phyloP scores from a whole-genome alignment of 805 yeast genomes.

The Metschnikowia continentalis region DNA sequence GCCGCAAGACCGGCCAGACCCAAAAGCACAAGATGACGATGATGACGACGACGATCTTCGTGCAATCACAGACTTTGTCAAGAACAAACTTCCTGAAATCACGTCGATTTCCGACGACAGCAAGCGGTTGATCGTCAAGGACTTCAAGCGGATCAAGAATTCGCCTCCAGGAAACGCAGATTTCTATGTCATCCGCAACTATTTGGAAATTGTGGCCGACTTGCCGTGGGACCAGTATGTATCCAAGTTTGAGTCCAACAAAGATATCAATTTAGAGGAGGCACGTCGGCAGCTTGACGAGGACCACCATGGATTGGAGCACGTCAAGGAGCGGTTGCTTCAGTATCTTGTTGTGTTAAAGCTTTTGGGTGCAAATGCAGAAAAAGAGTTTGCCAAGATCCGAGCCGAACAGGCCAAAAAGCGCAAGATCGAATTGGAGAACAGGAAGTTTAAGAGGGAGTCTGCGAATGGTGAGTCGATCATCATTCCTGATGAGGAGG shows the following conservation, averaged over 20 bases:
- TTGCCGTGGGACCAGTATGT: slow-evolving; percentile 53
- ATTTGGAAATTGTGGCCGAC: slow-evolving; percentile 61
- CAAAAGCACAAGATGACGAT: slow-evolving; percentile 25
- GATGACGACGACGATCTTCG: slow-evolving; percentile 43
- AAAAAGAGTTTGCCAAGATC: slow-evolving; percentile 17
- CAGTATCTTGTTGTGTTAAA: slow-evolving; percentile 79
- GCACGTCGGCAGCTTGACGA: slow-evolving; percentile 59
- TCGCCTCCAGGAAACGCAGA: slow-evolving; percentile 53
- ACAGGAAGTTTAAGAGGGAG: slow-evolving; percentile 17
- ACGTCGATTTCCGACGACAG: slow-evolving; percentile 33
- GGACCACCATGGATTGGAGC: slow-evolving; percentile 76
- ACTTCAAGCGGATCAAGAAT: slow-evolving; percentile 50
- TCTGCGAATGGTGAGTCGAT: slow-evolving; percentile 22
- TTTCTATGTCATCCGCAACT: slow-evolving; percentile 59
- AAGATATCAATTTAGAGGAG: slow-evolving; percentile 45
- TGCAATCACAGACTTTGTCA: slow-evolving; percentile 35
- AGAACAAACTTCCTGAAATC: slow-evolving; percentile 33
- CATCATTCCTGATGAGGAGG: slow-evolving; percentile 36
- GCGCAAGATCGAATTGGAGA: slow-evolving; percentile 10
- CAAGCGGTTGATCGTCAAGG: slow-evolving; percentile 41
- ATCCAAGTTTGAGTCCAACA: slow-evolving; percentile 31
- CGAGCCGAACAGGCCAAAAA: slow-evolving; percentile 7
- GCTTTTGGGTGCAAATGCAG: slow-evolving; percentile 43
- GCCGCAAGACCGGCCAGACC: background rate
- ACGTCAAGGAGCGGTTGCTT: slow-evolving; percentile 68